Base-by-base conservation (phyloP, 768 basidiomycete genomes). In the Hirschioporus abietinus region DNA sequence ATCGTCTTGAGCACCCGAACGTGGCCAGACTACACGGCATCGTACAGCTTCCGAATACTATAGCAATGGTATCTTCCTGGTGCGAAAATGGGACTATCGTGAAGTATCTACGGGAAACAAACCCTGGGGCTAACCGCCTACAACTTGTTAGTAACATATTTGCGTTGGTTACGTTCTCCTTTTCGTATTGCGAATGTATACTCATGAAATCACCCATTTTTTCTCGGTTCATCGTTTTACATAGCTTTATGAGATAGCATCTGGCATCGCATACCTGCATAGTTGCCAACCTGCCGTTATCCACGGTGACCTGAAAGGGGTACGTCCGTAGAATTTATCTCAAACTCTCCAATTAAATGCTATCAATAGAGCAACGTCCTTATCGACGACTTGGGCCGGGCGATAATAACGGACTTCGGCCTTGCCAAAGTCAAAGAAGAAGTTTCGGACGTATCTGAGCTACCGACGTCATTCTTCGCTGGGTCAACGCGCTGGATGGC, bases 11-110 rank as follows among this genome's bases (percentile, higher is more conserved):
- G 59, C 87, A 88, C 67, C 77, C 77, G 59, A 86, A 88, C 66
- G 78, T 88, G 60, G 81, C 81, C 42, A 82, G 81, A 58, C 73
- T 88, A 27, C 84, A 82, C 65, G 87, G 87, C 1, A 80, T 88
- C 65, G 74, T 85, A 18, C 84, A 84, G 69, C 78, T 79, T 5
- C 74, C 77, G 30, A 78, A 80, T 35, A 82, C 83, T 61, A 78
- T 88, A 27, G 87, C 83, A 20, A 87, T 88, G 85, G 85, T 88
- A 0, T 88, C 87, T 5, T 82, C 83, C 4, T 89, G 86, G 86
- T 87, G 85, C 71, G 78, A 80, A 36, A 86, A 88, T 63, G 86
- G 87, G 9, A 85, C 82, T 8, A 76, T 88, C 64, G 78, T 77
- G 64, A 74, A 80, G 25, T 88, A 86, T 71, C 74, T 87, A 67